Evolutionary conservation across 768 basidiomycete genomes (phyloP), one percentile per base, ranked within the genome.

Genomic region (Lactifluus subvellereus): DNA sequence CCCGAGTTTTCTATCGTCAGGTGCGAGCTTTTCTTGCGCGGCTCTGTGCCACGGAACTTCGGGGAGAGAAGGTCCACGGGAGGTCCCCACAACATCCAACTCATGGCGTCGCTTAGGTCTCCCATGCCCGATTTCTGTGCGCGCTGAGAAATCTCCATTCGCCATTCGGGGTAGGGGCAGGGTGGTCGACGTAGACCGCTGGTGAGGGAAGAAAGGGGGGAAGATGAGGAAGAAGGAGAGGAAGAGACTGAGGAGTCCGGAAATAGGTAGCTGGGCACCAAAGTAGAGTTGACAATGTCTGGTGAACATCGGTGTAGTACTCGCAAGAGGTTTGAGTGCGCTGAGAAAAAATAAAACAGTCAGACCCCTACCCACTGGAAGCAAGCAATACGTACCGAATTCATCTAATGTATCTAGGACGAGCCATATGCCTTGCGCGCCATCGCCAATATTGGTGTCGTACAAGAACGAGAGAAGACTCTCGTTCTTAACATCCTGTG

Each of bases 131-230:
- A 59, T 47, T 59, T 54, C 7, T 65, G 66, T 3, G 71, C 71
- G 22, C 66, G 61, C 13, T 40, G 60, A 27, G 61, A 53, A 54
- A 70, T 57, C 1, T 65, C 65, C 32, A 67, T 53, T 22, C 71
- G 67, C 71, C 71, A 71, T 52, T 71, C 71, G 18, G 71, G 71
- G 35, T 69, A 71, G 6, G 65, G 69, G 16, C 65, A 60, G 27
- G 67, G 33, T 33, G 59, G 33, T 16, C 14, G 43, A 20, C 11
- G 40, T 33, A 35, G 10, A 32, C 32, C 35, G 18, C 27, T 22
- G 4, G n/a, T 5, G 35, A 32, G 7, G 20, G 50, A 37, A 22
- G 48, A 32, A 20, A 37, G 42, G 1, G 38, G 14, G 4, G 54
- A 48, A 10, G 59, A 35, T 14, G 37, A 4, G 49, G 55, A 38